Evolutionary conservation across 2,329 filamentous ascomycete species (phyloP), one percentile per base, ranked within the genome.

Genomic region (Bipolaris cookei): DNA sequence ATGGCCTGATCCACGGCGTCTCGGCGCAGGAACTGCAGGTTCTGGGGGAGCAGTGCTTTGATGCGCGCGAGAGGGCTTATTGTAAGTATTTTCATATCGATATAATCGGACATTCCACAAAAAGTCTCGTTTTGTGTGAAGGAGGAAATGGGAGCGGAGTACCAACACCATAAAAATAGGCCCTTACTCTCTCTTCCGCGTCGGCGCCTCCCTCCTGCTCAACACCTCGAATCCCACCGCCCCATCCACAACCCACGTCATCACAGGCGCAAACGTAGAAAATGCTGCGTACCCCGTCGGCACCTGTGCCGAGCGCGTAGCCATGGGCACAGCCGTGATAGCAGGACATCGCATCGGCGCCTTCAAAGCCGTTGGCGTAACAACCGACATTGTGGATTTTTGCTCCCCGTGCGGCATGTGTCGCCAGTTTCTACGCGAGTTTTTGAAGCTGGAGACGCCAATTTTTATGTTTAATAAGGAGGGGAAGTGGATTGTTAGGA

Each of bases 291-390:
- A 96, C 74, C 94, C 95, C 0, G 93, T 97, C 5, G 92, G 92
- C n/a, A 96, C 91, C 2, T 98, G 95, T 77, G 95, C 95, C 13
- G 95, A 99, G 83, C 84, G 94, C 56, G 91, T 94, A n/a, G 92
- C 75, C 1, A 83, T 98, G 64, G 90, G 86, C 6, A 92, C 88
- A 37, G 94, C 94, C 20, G 85, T 97, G 3, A 84, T 86, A 6
- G 79, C 79, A 49, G 84, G 85, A 3, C 77, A 84, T 63, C 78
- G 76, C 32, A 42, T 73, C 2, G 71, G 72, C 48, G 76, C 68
- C 56, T 78, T 73, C 64, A 88, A 86, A 70, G 94, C 93, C 18
- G 78, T 99, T 20, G 94, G 90, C 14, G 92, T 99, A 3, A 85
- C 90, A 6, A 96, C 93, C 5, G 90, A 97, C 73, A 89, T 90